Evolutionary conservation across 371 early-diverging fungal genomes (phyloP), one percentile per base, ranked within the genome.

Genomic region (Rhizopus stolonifer): DNA sequence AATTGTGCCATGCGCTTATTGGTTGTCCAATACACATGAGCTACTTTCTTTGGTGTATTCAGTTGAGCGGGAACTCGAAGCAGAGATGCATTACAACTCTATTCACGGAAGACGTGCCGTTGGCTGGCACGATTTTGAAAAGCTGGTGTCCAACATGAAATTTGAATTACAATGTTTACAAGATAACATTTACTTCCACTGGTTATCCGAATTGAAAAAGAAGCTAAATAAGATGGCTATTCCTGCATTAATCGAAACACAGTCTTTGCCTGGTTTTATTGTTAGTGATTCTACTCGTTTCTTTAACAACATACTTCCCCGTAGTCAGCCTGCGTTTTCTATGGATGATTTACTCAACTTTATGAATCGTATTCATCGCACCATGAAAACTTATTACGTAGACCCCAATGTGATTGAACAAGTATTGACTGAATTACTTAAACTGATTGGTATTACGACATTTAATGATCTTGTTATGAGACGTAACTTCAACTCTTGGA

Each of bases 381-480:
- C 92, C 14, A 91, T 96, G 94, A 89, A 89, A 65, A 94, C 88
- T 71, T 98, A 95, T 74, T 92, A 92, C 69, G 87, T 96, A 36
- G 95, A 95, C 48, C 88, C 82, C 34, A 81, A 86, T 22, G 81
- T 85, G 17, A 64, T 81, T 21, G 78, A 87, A 31, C 95, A 95
- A 74, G 89, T 95, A 24, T 74, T 95, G 60, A 89, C 88, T 0
- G 95, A 95, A 69, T 69, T 98, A 29, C 72, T 98, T 49, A 89
- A 92, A 50, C 82, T 92, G 40, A 88, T 96, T 62, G 96, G 98
- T 38, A 90, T 93, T 14, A 83, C 88, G 4, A 87, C 94, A 0
- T 98, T 98, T 71, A 99, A 99, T 70, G 91, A 96, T 64, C 65
- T 99, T 50, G 79, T 99, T 48, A 94, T 95, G 93, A 82, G 89